Evolutionary conservation across 2,329 filamentous ascomycete genomes (phyloP).

Genomic region (Sphaerulina vaccinii): DNA sequence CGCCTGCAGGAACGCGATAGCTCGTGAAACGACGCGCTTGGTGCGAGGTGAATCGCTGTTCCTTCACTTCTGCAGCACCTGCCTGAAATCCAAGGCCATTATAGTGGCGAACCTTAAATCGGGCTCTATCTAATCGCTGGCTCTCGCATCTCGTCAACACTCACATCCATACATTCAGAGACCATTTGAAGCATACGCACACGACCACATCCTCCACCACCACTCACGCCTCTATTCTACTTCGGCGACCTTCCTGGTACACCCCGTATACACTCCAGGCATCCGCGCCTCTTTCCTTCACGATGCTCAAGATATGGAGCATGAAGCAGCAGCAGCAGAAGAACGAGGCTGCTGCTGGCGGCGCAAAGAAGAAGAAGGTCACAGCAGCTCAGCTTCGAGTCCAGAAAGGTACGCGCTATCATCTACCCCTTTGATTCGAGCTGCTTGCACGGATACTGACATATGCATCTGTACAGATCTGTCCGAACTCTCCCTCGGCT

Average conservation of each 20-base stretch:
- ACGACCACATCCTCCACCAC: not conserved
- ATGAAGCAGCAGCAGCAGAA: constrained; percentile 96
- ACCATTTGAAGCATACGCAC: not conserved
- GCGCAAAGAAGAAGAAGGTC: constrained; percentile 94
- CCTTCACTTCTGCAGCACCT: not conserved
- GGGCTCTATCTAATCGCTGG: not conserved
- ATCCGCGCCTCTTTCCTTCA: constrained; percentile 40
- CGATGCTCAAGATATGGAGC: constrained; percentile 99
- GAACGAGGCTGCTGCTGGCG: constrained; percentile 75
- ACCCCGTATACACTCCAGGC: not conserved
- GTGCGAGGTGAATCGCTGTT: not conserved
- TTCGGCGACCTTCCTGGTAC: not conserved
- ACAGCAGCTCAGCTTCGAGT: constrained; percentile 93
- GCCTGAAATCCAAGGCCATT: not conserved
- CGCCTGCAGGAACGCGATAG: constrained; percentile 1
- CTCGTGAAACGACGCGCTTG: not conserved
- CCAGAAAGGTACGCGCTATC: constrained; percentile 73
- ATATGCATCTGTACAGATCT: constrained; percentile 58
- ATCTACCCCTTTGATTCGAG: not conserved
- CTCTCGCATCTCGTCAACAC: not conserved
- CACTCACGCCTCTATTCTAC: not conserved
- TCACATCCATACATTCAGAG: not conserved
- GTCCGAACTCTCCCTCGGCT: constrained; percentile 73
- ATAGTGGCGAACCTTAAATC: not conserved
- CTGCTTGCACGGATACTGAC: constrained; percentile 3